phyloP scores from a whole-genome alignment of 306 rosid genomes.

The Cicer judaicum region DNA sequence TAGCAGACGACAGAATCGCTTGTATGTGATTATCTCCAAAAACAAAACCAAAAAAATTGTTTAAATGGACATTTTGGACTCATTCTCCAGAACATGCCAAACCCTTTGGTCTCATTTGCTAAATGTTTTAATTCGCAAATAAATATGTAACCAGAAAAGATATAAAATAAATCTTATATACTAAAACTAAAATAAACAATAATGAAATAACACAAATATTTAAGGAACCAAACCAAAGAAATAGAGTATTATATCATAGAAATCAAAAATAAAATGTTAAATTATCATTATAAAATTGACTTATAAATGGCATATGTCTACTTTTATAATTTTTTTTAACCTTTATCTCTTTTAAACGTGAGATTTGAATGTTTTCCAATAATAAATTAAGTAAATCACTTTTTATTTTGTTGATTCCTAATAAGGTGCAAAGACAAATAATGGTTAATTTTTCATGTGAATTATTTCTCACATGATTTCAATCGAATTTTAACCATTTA shows the following conservation, averaged over 20 bases:
- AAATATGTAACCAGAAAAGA: too few species aligned
- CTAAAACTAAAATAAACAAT: too few species aligned
- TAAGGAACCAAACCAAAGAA: too few species aligned
- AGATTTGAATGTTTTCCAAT: too few species aligned
- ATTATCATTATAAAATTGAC: too few species aligned
- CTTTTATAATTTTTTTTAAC: too few species aligned
- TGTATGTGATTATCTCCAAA: neutral
- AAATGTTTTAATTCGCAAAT: neutral
- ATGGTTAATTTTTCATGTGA: neutral
- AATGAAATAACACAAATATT: too few species aligned
- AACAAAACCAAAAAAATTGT: neutral
- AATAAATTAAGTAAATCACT: neutral
- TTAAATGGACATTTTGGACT: conserved; percentile 14
- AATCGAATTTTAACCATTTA: neutral
- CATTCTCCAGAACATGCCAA: conserved; percentile 39
- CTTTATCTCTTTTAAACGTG: too few species aligned
- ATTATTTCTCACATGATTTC: neutral
- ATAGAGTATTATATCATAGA: too few species aligned
- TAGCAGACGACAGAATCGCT: conserved; percentile 4
- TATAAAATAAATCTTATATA: too few species aligned
- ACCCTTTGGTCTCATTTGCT: conserved; percentile 36
- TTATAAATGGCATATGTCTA: too few species aligned
- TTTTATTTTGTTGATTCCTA: neutral
- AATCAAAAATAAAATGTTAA: too few species aligned
- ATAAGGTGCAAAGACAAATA: neutral